Evolutionary conservation across 83 land plant species (phyloP), one percentile per base, ranked within the genome.

Genomic region (Diphasiastrum complanatum): DNA sequence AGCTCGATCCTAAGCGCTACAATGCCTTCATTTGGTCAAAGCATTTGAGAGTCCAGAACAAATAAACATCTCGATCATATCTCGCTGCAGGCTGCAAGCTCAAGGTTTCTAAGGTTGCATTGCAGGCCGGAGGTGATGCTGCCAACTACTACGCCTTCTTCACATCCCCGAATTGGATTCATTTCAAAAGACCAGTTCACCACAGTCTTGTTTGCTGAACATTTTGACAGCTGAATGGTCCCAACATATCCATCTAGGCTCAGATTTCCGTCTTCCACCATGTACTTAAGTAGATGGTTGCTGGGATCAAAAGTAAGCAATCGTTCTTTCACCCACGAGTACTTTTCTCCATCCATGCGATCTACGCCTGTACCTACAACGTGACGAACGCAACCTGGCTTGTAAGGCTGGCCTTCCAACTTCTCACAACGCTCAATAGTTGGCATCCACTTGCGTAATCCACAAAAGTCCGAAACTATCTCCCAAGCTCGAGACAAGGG

Each of bases 391-490:
- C 65, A 62, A 2, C 65, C 65, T 3, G 65, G 65, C 2, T 2
- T 26, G n/a, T 19, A 24, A 31, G 25, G 22, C 32, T 32, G 22
- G 5, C 65, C 65, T 47, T 62, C 23, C 33, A 62, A 5, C 4
- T 27, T n/a, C 60, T 47, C 29, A 32, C 65, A 62, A 3, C 16
- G 14, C 19, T 62, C 65, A 27, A 62, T 27, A 4, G 30, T 27
- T 3, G 65, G 65, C 24, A 62, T 37, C 46, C 46, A 62, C 30
- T 62, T 62, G 28, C 22, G 35, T 2, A 62, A 19, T 8, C 65
- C 65, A 19, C 65, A 45, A 45, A 62, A 62, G 28, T 49, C 65
- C 18, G 65, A 62, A 16, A 26, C 65, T 33, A 62, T 45, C 59
- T 62, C 65, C 65, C 65, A 62, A 33, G 46, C 61, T 37, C 18